phyloP scores from a whole-genome alignment of 495 filamentous ascomycete species.

The Rhypophila decipiens region DNA sequence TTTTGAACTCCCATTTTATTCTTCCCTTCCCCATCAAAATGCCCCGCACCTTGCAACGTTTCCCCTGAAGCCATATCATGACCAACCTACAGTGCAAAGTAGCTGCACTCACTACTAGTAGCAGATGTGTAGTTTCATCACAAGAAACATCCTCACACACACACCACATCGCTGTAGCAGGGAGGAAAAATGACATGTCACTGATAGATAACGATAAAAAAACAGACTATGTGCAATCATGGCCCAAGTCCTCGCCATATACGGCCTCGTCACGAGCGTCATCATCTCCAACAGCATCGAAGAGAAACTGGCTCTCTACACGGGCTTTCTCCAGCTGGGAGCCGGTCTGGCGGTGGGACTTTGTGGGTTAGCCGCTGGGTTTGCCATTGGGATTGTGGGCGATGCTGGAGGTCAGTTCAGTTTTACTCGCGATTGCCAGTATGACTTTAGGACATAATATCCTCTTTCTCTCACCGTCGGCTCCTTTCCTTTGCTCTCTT shows the following conservation, averaged over 20 bases:
- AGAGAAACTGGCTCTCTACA: slow-evolving; percentile 42
- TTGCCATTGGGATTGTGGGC: slow-evolving; percentile 86
- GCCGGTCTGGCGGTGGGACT: slow-evolving; percentile 43
- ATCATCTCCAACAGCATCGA: slow-evolving; percentile 37
- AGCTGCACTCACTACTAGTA: no score
- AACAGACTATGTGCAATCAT: slow-evolving; percentile 58
- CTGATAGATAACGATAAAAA: background rate
- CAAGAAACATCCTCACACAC: no score
- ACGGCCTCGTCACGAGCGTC: slow-evolving; percentile 44
- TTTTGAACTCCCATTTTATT: background rate
- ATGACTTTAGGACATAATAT: background rate
- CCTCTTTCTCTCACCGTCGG: background rate
- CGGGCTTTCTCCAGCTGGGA: slow-evolving; percentile 40
- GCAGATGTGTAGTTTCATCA: no score
- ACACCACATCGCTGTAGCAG: no score
- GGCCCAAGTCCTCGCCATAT: slow-evolving; percentile 69
- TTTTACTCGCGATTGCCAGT: background rate
- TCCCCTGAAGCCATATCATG: no score
- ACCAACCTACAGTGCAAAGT: no score
- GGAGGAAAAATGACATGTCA: no score
- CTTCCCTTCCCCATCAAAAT: background rate
- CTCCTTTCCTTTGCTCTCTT: background rate
- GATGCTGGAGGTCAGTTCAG: slow-evolving; percentile 57
- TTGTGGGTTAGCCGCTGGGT: slow-evolving; percentile 71
- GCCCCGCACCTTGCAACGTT: no score